Conservation (phyloP, 805 yeast species). For the Yamadazyma sp. region DNA sequence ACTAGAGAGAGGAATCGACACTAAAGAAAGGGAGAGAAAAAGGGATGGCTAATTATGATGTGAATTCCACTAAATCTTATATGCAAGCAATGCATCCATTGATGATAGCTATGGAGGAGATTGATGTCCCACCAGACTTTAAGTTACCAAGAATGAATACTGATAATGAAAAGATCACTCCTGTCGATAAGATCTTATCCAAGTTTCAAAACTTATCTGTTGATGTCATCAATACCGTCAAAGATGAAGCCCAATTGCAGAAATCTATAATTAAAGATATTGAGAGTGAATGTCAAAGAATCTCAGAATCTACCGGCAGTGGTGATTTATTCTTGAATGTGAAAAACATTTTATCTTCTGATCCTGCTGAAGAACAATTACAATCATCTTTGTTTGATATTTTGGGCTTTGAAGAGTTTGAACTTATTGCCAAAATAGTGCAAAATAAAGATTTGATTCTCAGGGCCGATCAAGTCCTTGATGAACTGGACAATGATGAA, state of each 20-base stretch:
- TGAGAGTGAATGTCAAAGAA: slow-evolving; percentile 26
- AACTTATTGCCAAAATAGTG: slow-evolving; percentile 64
- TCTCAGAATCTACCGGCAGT: slow-evolving; percentile 31
- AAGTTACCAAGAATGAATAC: slow-evolving; percentile 39
- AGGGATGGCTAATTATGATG: slow-evolving; percentile 42
- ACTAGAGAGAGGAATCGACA: background rate
- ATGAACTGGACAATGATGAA: background rate
- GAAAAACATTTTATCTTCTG: slow-evolving; percentile 5
- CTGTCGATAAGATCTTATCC: slow-evolving; percentile 31
- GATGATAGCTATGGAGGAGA: slow-evolving; percentile 44
- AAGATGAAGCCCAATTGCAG: slow-evolving; percentile 3
- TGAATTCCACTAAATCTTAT: slow-evolving; percentile 67
- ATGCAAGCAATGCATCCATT: slow-evolving; percentile 76
- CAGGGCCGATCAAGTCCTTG: slow-evolving; percentile 6
- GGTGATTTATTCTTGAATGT: slow-evolving; percentile 19
- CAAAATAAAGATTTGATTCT: slow-evolving; percentile 35
- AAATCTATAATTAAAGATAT: slow-evolving; percentile 20
- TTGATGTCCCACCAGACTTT: slow-evolving; percentile 16
- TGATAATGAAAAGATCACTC: slow-evolving; percentile 24
- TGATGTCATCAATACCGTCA: slow-evolving; percentile 18
- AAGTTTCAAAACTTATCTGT: slow-evolving; percentile 39
- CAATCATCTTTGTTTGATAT: slow-evolving; percentile 76
- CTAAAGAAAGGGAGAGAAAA: too few species aligned
- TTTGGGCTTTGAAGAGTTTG: slow-evolving; percentile 84
- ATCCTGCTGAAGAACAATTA: slow-evolving; percentile 47